These are phyloP conservation scores for Amanita subjunquillea DNA, from an alignment of 768 basidiomycete species.

Conservation along the genomic window DNA sequence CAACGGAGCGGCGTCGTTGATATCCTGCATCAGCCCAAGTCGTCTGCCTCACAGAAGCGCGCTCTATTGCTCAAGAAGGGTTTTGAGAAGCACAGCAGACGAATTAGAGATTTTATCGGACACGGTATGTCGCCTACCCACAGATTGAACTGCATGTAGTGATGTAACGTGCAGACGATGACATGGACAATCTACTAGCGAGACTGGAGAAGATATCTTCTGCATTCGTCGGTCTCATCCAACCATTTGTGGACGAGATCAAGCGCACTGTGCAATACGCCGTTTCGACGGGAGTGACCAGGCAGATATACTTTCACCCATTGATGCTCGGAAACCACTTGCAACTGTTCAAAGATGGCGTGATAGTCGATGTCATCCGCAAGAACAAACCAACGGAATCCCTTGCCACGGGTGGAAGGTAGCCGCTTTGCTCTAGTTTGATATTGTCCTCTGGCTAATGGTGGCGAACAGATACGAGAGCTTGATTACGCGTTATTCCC, in stretches of 20 bases:
- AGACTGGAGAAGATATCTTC: constrained; percentile 56
- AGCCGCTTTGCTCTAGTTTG: not conserved
- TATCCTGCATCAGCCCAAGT: constrained; percentile 56
- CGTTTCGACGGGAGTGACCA: constrained; percentile 46
- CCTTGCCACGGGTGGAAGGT: constrained; percentile 79
- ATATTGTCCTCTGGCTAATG: not conserved
- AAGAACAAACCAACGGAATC: constrained; percentile 58
- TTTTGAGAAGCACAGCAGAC: constrained; percentile 50
- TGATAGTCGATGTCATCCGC: constrained; percentile 66
- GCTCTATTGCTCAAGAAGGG: constrained; percentile 61
- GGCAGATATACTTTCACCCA: constrained; percentile 60
- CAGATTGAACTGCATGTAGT: not conserved
- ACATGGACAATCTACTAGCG: constrained; percentile 44
- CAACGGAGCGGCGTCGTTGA: constrained; percentile 49
- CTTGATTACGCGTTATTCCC: constrained; percentile 53
- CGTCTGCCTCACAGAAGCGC: constrained; percentile 58
- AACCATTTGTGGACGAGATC: constrained; percentile 48
- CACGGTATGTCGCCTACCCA: constrained; percentile 26
- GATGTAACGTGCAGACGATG: constrained; percentile 33
- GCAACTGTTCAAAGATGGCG: constrained; percentile 58
- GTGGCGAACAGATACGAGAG: constrained; percentile 51
- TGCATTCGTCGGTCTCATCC: constrained; percentile 34
- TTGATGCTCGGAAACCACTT: constrained; percentile 64
- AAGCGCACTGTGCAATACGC: constrained; percentile 53
- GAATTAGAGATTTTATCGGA: constrained; percentile 67